Evolutionary conservation across 2,329 filamentous ascomycete genomes (phyloP), one percentile per base, ranked within the genome.

Genomic region (Neofusicoccum umdonicola): DNA sequence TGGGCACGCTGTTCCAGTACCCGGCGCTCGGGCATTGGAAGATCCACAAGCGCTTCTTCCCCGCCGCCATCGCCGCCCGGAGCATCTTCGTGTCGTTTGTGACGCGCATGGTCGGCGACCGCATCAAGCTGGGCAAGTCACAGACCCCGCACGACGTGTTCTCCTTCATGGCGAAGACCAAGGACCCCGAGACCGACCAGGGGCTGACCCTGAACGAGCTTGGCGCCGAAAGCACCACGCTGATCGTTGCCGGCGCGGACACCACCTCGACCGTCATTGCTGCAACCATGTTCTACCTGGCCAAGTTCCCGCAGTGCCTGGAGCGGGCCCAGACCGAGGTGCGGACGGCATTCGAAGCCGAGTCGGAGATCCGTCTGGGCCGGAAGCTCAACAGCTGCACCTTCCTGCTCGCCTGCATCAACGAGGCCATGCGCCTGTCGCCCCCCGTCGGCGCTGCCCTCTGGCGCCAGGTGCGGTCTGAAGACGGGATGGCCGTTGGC

Each of bases 201-300:
- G 75, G 79, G 57, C 77, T 81, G 72, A 74, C 74, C 67, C 72
- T 77, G 71, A 73, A 77, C 61, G 82, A 84, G 68, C 68, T 84
- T 19, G 82, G 80, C 76, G 79, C 78, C 65, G 82, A 84, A 68
- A 81, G 78, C 41, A 80, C 81, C 62, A 72, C 81, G 3, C 69
- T 84, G 34, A 83, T 84, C 66, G 80, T 82, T 48, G 82, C 82
- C 15, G 51, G 78, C 34, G 78, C 75, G 1, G 80, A 81, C 64
- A 81, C 80, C 4, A 80, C 78, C 3, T 79, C 78, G 1, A 81
- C 79, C 4, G 75, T 78, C 35, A 71, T 79, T 68, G 71, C 76
- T 27, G 76, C 76, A 7, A 76, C 74, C 1, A 74, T 82, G 66
- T 81, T 80, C 73, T 82, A 82, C 70, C 76, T 82, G 37, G 71